Base-by-base conservation (phyloP, 345 rosid species). In the Corymbia maculata region DNA sequence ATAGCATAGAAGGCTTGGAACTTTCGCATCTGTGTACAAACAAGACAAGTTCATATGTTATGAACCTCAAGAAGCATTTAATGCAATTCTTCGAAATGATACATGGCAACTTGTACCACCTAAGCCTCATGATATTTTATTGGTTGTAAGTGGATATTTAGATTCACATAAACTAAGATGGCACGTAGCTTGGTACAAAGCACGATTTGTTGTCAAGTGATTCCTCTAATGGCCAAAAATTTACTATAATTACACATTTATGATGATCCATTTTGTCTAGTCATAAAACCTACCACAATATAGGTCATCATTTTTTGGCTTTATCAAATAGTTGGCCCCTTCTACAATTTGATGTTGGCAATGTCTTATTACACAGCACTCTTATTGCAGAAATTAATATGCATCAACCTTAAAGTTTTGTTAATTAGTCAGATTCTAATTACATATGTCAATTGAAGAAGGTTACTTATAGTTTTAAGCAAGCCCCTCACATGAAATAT, bases 281-380 rank as follows among this genome's bases (percentile, higher is more conserved):
- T 1, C 0, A 0, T 1, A 30, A 68, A 68, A 68, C 1, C 3
- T 16, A 0, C 0, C 6, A 32, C 3, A 68, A 32, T 68, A 32
- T 2, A 0, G 8, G 44, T 68, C 21, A 8, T 16, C 45, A 59
- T 32, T 32, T 8, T 66, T 0, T 30, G 0, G 1, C 11, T 2
- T 32, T 32, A 70, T 32, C 45, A 70, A 70, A 32, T 1, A 5
- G 0, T 17, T 70, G 7, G 47, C 7, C 26, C 1, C 2, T 70
- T 36, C 0, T 36, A 70, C 4, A 1, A 9, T 70, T 36, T 0
- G 26, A 70, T 36, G 7, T 36, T 0, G 10, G 36, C 0, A 1
- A 36, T 36, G 24, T 26, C 45, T 70, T 36, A 7, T 70, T 57
- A 24, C 26, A 70, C 0, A 2, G 0, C 47, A 36, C 10, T 36